Percentiles rank a stretch among this genome's conserved stretches.
Evolutionary conservation across 257 asterid species (phyloP).

Genomic region (Nicotiana otophora): DNA sequence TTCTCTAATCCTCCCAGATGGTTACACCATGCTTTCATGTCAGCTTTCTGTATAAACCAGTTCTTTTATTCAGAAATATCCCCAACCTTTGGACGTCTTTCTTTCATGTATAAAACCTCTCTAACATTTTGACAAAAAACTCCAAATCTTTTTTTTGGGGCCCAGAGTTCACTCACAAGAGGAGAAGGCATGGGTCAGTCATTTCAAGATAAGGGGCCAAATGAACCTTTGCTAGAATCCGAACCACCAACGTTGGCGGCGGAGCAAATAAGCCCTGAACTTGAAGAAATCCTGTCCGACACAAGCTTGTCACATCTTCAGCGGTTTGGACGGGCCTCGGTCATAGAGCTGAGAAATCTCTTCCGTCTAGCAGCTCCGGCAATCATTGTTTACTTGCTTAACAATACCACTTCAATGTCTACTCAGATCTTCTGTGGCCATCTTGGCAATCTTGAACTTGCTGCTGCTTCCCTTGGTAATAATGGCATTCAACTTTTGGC

Average conservation of each 20-base stretch:
- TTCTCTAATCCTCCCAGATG: neutral
- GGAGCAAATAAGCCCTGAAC: neutral
- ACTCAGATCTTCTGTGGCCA: slow-evolving; percentile 20
- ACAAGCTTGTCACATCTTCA: neutral
- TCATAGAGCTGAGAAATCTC: slow-evolving; percentile 16
- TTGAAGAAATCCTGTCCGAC: slow-evolving; percentile 11
- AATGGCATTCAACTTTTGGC: slow-evolving; percentile 20
- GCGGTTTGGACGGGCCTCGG: neutral
- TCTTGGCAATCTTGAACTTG: slow-evolving; percentile 26
- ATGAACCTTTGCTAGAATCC: neutral
- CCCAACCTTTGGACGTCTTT: neutral
- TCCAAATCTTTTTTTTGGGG: too few species aligned
- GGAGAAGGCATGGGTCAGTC: neutral
- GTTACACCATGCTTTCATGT: neutral
- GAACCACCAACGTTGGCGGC: neutral
- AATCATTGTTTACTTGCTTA: slow-evolving; percentile 18
- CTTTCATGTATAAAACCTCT: neutral
- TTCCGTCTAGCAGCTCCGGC: slow-evolving; percentile 20
- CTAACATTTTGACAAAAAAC: neutral
- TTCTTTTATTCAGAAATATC: neutral
- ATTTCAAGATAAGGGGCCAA: neutral
- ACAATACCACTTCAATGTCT: slow-evolving; percentile 19
- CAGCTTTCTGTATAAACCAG: neutral
- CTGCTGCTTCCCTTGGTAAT: slow-evolving; percentile 29
- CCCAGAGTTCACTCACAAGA: too few species aligned